These are phyloP conservation scores for Mortierella polycephala DNA, from an alignment of 371 early-diverging fungal species.

Conservation along the genomic window DNA sequence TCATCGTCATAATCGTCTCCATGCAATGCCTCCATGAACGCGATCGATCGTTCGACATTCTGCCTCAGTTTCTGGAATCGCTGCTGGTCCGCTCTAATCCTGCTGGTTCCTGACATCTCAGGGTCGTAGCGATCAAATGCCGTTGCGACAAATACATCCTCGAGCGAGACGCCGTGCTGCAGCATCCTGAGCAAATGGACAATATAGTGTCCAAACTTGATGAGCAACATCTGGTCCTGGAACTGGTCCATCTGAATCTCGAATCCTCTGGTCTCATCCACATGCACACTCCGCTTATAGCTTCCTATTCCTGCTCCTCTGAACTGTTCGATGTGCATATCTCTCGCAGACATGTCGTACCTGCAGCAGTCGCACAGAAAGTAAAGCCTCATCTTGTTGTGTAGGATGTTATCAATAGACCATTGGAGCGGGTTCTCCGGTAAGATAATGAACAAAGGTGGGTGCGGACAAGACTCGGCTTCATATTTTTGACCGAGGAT, in stretches of 20 bases:
- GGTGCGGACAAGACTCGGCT: slow-evolving; percentile 33
- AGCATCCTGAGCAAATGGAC: slow-evolving; percentile 40
- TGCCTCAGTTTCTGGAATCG: slow-evolving; percentile 20
- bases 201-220: slow-evolving; percentile 44
- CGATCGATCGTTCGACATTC: slow-evolving; percentile 37
- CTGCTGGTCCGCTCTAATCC: slow-evolving; percentile 17
- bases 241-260: slow-evolving; percentile 43
- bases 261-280: slow-evolving; percentile 26
- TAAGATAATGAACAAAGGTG: slow-evolving; percentile 39
- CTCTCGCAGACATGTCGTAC: slow-evolving; percentile 4
- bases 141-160: slow-evolving; percentile 30
- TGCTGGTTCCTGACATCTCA: slow-evolving; percentile 11
- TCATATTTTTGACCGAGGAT: slow-evolving; percentile 37
- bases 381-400: slow-evolving; percentile 46
- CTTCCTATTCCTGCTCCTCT: not conserved
- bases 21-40: slow-evolving; percentile 34
- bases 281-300: slow-evolving; percentile 32
- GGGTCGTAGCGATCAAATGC: slow-evolving; percentile 33
- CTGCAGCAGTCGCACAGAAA: slow-evolving; percentile 46
- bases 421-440: slow-evolving; percentile 40
- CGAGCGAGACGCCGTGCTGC: slow-evolving; percentile 37
- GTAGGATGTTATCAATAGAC: slow-evolving; percentile 32
- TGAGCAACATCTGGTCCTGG: slow-evolving; percentile 34
- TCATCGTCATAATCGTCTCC: slow-evolving; percentile 37
- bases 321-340: not conserved